Base-by-base conservation (phyloP, 306 rosid genomes). In the Medicago ruthenica region DNA sequence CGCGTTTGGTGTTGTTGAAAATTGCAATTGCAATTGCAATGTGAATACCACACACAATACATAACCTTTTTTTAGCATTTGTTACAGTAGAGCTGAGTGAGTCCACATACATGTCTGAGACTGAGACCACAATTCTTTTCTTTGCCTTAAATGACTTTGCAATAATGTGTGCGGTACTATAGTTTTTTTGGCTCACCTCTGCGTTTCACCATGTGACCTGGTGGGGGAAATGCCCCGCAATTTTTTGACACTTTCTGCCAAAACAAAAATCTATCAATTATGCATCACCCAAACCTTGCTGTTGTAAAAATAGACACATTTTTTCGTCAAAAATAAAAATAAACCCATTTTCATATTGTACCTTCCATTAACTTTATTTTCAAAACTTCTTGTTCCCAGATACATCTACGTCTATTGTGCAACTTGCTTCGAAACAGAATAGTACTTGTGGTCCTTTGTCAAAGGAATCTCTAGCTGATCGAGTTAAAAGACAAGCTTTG, bases 191-290 rank as follows among this genome's bases (percentile, higher is more conserved):
- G 63, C 69, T 73, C 51, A n/a, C 78, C 15, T 20, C 86, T 83
- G 81, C 12, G 0, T 78, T 74, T 63, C 53, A 47, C 75, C 86
- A 83, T 76, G 86, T 83, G 86, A 79, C 81, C 36, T 67, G 71
- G 24, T 66, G 24, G 40, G 3, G 9, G 0, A 4, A 40, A 54
- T 79, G 66, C 83, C 80, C 83, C 81, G 59, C 76, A 14, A 5
- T 24, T 7, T 12, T 69, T 77, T 69, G 41, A 69, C 76, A 8
- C 70, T 68, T 67, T 45, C 75, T 68, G 59, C 13, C 39, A 12
- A 7, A 14, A 2, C 21, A 13, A 50, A 39, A 36, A 63, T 63
- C 69, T 31, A 61, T 60, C 7, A 17, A 54, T 9, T 18, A 18
- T 54, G 22, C 9, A 54, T 9, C 0, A 57, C 16, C 16, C 4